phyloP scores from a whole-genome alignment of 768 basidiomycete species.

The Suillus hirtellus region DNA sequence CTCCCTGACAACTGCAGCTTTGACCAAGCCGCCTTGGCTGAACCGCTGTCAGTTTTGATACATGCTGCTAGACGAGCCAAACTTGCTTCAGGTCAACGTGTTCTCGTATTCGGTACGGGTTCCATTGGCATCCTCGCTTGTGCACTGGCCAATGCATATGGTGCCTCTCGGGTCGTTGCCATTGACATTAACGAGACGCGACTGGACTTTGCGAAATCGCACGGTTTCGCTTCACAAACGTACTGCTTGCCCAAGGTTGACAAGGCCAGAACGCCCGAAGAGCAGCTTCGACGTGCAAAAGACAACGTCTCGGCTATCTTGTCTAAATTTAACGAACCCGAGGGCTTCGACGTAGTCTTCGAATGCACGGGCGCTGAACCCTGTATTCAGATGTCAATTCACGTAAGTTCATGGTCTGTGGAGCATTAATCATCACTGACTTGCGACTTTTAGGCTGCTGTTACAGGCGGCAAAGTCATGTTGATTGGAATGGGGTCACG shows the following conservation, averaged over 20 bases:
- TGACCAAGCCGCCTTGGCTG: slow-evolving; percentile 85
- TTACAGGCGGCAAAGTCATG: slow-evolving; percentile 86
- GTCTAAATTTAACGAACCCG: slow-evolving; percentile 53
- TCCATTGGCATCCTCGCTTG: slow-evolving; percentile 92
- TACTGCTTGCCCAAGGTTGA: slow-evolving; percentile 59
- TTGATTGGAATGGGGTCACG: slow-evolving; percentile 95
- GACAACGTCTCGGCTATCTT: slow-evolving; percentile 55
- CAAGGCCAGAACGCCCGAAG: slow-evolving; percentile 53
- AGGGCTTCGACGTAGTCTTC: slow-evolving; percentile 91
- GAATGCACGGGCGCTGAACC: slow-evolving; percentile 95
- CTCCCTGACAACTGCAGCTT: slow-evolving; percentile 76
- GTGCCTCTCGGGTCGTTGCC: slow-evolving; percentile 72
- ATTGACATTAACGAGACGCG: slow-evolving; percentile 85
- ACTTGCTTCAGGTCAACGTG: slow-evolving; percentile 54
- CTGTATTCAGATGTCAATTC: slow-evolving; percentile 88
- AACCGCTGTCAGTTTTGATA: slow-evolving; percentile 91
- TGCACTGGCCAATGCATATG: slow-evolving; percentile 70
- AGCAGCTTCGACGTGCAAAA: slow-evolving; percentile 60
- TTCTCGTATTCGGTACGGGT: slow-evolving; percentile 91
- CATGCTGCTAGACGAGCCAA: slow-evolving; percentile 53
- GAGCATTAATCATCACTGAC: slow-evolving; percentile 17
- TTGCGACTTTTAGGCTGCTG: slow-evolving; percentile 59
- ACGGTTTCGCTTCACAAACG: slow-evolving; percentile 78
- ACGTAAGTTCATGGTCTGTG: slow-evolving; percentile 55
- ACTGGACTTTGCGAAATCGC: slow-evolving; percentile 70